Evolutionary conservation across 2,329 filamentous ascomycete species (phyloP).

Genomic region (Nemania serpens): DNA sequence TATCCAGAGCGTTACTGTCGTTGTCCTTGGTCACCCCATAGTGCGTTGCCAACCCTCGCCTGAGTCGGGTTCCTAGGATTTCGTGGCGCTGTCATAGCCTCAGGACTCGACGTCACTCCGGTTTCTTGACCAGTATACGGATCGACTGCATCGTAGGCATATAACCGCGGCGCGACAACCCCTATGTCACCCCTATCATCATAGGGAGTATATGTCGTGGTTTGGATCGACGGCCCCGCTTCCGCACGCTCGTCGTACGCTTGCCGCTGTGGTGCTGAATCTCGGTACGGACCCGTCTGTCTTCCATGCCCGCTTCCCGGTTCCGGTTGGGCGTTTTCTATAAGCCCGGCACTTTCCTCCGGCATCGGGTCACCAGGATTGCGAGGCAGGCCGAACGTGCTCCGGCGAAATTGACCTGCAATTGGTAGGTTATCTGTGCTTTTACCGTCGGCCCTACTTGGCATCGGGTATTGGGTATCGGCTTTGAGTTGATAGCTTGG

Average conservation of each 20-base stretch:
- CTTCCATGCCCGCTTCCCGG: constrained; percentile 28
- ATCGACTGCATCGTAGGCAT: constrained; percentile 26
- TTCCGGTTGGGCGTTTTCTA: constrained; percentile 47
- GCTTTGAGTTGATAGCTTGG: constrained; percentile 53
- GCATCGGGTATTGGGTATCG: constrained; percentile 46
- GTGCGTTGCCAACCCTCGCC: constrained; percentile 22
- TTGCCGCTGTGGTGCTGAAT: constrained; percentile 27
- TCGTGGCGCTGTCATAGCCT: neutral
- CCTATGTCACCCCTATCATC: constrained; percentile 36
- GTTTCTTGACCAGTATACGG: constrained; percentile 14
- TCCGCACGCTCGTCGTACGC: constrained; percentile 8
- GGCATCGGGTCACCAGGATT: constrained; percentile 28
- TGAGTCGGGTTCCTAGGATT: constrained; percentile 21
- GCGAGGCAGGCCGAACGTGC: constrained; percentile 36
- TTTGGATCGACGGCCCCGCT: constrained; percentile 2
- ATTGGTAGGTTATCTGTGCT: constrained; percentile 49
- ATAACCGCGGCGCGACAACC: constrained; percentile 25
- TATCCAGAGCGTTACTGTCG: constrained; percentile 2
- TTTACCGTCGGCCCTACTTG: constrained; percentile 35
- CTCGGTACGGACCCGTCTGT: constrained; percentile 30
- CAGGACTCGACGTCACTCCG: neutral
- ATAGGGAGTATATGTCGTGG: constrained; percentile 28
- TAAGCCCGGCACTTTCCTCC: constrained; percentile 51
- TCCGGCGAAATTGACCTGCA: constrained; percentile 46
- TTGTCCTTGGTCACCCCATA: constrained; percentile 24